Conservation (phyloP, 2,329 filamentous ascomycete species). For the Curvularia hawaiiensis region DNA sequence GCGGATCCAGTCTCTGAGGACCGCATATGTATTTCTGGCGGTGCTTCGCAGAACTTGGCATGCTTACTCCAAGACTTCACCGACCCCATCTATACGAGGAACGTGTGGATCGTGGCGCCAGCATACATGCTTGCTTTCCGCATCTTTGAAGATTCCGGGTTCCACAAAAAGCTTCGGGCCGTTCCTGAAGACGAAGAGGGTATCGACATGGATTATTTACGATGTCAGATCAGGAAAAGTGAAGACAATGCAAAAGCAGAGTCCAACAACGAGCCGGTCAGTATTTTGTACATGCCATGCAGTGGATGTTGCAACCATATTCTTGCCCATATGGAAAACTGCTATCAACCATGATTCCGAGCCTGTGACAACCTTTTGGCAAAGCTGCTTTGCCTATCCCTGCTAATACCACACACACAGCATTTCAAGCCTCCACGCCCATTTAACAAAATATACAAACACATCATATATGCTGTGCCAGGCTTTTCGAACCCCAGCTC, state of each 20-base stretch:
- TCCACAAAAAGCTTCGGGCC: conserved; percentile 68
- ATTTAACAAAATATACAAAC: conserved; percentile 78
- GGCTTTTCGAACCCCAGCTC: conserved; percentile 89
- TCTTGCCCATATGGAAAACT: not conserved
- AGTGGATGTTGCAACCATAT: not conserved
- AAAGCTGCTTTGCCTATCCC: not conserved
- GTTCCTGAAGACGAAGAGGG: conserved; percentile 81
- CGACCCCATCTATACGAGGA: conserved; percentile 74
- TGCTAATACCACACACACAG: conserved; percentile 39
- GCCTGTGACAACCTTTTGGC: not conserved
- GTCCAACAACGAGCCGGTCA: conserved; percentile 53
- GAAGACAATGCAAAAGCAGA: conserved; percentile 51
- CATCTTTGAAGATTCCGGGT: conserved; percentile 83
- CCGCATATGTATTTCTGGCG: conserved; percentile 81
- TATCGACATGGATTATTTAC: conserved; percentile 69
- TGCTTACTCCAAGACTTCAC: conserved; percentile 79
- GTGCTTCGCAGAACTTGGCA: conserved; percentile 82
- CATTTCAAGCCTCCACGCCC: conserved; percentile 63
- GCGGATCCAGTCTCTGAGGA: conserved; percentile 54
- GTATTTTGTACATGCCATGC: conserved; percentile 14
- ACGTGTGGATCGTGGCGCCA: conserved; percentile 81
- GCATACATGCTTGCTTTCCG: conserved; percentile 83
- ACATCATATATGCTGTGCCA: conserved; percentile 87
- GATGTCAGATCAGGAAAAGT: conserved; percentile 56
- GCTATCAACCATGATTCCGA: not conserved